Base-by-base conservation (phyloP, 768 basidiomycete genomes). In the Sarcomyxa edulis region DNA sequence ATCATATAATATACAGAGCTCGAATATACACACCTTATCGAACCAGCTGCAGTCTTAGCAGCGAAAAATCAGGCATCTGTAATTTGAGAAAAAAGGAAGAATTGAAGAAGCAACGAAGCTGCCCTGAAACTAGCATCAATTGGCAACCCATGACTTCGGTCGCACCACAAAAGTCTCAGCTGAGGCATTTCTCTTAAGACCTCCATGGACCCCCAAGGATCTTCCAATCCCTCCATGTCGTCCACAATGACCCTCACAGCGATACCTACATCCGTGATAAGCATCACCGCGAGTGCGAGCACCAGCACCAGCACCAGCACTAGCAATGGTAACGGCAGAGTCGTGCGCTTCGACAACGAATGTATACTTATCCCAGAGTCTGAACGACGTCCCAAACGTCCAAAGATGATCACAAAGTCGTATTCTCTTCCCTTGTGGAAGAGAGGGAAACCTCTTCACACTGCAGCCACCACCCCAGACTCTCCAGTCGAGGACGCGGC, bases 361-460 rank as follows among this genome's bases (percentile, higher is more conserved):
- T 88, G 86, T 43, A 64, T 84, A 4, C 71, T 89, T 49, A 88
- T 89, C 40, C 85, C 85, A n/a, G 74, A 82, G 36, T 54, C 50
- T 11, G 48, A 51, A 1, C 53, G 56, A 11, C 59, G 61, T 35
- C 60, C 65, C 4, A 73, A 66, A 37, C 59, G 69, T 19, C 68
- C 77, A 18, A 63, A 69, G 30, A 60, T 84, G 32, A 53, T 79
- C 48, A 78, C 77, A 19, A 85, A 75, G 50, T 78, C 80, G 3
- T 83, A 81, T 46, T 69, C 80, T 0, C 62, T 88, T 41, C 83
- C 84, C 1, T 56, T 88, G 28, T 87, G 84, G 78, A 72, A 60
- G 65, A 64, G 53, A 50, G 38, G 42, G 26, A 46, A 41, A 9
- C 55, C 52, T 35, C 37, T 51, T 12, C 58, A 60, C 15, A 32